Conservation (phyloP, 257 asterid species). For the Solanum rostratum region DNA sequence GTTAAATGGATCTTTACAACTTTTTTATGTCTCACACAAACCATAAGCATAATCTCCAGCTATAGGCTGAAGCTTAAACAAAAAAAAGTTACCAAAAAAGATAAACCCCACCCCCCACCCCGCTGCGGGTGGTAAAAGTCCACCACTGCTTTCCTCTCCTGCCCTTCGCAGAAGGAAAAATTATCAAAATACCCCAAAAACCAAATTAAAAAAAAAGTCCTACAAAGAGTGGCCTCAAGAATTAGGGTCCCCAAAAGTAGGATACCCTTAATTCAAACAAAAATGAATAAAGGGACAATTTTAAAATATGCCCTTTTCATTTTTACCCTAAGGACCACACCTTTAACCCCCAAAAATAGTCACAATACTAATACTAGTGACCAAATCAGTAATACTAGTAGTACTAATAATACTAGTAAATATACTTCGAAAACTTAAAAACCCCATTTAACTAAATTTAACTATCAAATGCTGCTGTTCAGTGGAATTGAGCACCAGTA, state of each 20-base stretch:
- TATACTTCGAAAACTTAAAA: background rate
- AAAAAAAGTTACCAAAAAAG: background rate
- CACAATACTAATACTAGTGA: conserved; percentile 31
- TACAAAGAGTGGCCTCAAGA: conserved; percentile 6
- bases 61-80: background rate
- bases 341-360: background rate
- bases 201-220: background rate
- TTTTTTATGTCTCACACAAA: conserved; percentile 3
- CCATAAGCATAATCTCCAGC: background rate
- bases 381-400: conserved; percentile 1
- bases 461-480: background rate
- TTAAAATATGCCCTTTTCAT: conserved; percentile 33
- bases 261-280: conserved; percentile 12
- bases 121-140: conserved; percentile 37
- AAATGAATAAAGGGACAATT: conserved; percentile 16
- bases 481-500: conserved; percentile 67
- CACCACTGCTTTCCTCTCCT: conserved; percentile 24
- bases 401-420: background rate
- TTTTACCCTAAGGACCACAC: conserved; percentile 9
- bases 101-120: background rate
- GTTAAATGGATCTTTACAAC: conserved; percentile 18
- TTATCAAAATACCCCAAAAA: background rate
- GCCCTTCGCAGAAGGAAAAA: background rate
- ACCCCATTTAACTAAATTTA: background rate
- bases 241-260: conserved; percentile 12